Conservation (phyloP, 2,329 filamentous ascomycete species). For the Furcasterigmium furcatum region DNA sequence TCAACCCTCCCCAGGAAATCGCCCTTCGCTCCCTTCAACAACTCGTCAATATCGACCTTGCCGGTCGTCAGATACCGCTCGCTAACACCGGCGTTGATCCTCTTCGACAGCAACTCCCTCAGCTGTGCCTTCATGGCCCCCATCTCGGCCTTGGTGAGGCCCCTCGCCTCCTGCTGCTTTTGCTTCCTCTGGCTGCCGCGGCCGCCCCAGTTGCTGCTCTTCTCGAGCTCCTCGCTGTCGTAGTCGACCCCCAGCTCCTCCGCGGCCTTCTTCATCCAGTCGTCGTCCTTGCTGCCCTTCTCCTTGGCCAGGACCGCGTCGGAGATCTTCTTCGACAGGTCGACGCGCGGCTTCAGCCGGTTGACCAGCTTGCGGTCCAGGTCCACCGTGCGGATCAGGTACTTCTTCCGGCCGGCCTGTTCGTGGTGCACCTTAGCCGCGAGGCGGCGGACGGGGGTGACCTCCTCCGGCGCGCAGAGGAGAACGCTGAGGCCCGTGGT, state of each 20-base stretch:
- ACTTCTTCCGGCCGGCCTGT: slow-evolving; percentile 43
- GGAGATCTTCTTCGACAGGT: slow-evolving; percentile 81
- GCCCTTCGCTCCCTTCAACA: slow-evolving; percentile 62
- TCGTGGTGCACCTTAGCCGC: slow-evolving; percentile 82
- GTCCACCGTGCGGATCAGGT: slow-evolving; percentile 76
- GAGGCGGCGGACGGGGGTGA: slow-evolving; percentile 76
- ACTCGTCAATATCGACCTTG: slow-evolving; percentile 74
- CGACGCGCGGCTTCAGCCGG: slow-evolving; percentile 73
- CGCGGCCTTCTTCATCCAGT: slow-evolving; percentile 79
- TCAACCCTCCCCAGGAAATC: slow-evolving; percentile 60
- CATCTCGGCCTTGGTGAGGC: slow-evolving; percentile 71
- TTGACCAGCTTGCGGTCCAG: slow-evolving; percentile 77
- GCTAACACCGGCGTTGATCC: slow-evolving; percentile 85
- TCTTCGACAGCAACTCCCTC: slow-evolving; percentile 63
- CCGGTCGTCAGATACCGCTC: slow-evolving; percentile 83
- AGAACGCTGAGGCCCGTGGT: slow-evolving; percentile 78
- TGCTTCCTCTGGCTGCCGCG: slow-evolving; percentile 70
- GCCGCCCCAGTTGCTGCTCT: slow-evolving; percentile 58
- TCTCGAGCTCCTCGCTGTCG: slow-evolving; percentile 80
- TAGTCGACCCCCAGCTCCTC: slow-evolving; percentile 94
- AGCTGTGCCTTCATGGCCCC: slow-evolving; percentile 68
- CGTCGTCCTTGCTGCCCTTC: slow-evolving; percentile 78
- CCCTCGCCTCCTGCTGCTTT: slow-evolving; percentile 69
- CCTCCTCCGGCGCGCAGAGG: slow-evolving; percentile 88
- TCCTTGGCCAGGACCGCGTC: slow-evolving; percentile 84